Percentiles rank a stretch among this genome's conserved stretches.
Conservation (phyloP, 306 rosid genomes). For the Prunus armeniaca region DNA sequence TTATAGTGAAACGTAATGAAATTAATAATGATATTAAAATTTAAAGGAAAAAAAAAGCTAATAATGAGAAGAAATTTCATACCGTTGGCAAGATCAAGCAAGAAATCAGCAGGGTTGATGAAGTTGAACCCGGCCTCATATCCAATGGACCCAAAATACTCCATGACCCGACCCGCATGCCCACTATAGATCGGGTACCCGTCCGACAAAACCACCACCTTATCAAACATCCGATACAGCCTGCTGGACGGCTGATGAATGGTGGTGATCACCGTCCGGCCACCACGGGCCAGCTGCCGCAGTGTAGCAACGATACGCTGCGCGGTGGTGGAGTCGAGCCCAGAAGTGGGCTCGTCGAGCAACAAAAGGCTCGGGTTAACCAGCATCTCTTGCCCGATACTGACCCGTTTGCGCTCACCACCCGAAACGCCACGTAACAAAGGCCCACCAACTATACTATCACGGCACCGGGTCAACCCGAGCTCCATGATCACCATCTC, state of each 20-base stretch:
- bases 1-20: neutral
- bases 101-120: slow-evolving; percentile 82
- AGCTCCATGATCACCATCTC: slow-evolving; percentile 56
- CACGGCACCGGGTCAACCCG: slow-evolving; percentile 60
- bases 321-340: slow-evolving; percentile 80
- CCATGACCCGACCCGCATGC: slow-evolving; percentile 57
- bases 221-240: slow-evolving; percentile 74
- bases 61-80: slow-evolving; percentile 15
- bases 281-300: slow-evolving; percentile 45
- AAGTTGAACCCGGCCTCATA: slow-evolving; percentile 55
- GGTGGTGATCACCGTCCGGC: slow-evolving; percentile 76
- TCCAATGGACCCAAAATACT: slow-evolving; percentile 61
- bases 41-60: no score
- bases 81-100: slow-evolving; percentile 93
- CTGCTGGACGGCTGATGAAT: slow-evolving; percentile 86
- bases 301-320: slow-evolving; percentile 53
- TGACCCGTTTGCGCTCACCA: slow-evolving; percentile 78
- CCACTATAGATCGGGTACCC: slow-evolving; percentile 77
- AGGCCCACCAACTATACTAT: slow-evolving; percentile 48
- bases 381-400: slow-evolving; percentile 86
- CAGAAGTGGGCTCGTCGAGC: slow-evolving; percentile 86
- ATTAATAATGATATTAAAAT: neutral
- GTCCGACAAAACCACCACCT: slow-evolving; percentile 63
- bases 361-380: slow-evolving; percentile 76
- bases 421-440: slow-evolving; percentile 71